Conservation (phyloP, 2,329 filamentous ascomycete species). For the Xylaria multiplex region DNA sequence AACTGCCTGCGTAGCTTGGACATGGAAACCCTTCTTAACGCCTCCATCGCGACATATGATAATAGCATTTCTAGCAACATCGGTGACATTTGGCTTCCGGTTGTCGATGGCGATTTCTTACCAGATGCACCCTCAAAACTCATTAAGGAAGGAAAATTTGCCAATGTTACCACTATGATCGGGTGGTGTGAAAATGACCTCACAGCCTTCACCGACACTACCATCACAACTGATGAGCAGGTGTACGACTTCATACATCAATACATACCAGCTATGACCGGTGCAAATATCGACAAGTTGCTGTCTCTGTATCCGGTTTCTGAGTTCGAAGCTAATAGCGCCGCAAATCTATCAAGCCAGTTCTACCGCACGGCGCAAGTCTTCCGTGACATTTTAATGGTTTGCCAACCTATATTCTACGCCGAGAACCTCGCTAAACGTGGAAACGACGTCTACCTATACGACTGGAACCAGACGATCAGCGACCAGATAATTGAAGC, state of each 20-base stretch:
- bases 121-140: slow-evolving; percentile 56
- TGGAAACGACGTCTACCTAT: slow-evolving; percentile 58
- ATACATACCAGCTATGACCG: slow-evolving; percentile 53
- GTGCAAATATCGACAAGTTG: slow-evolving; percentile 52
- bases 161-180: slow-evolving; percentile 54
- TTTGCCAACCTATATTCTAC: slow-evolving; percentile 34
- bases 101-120: slow-evolving; percentile 61
- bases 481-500: slow-evolving; percentile 55
- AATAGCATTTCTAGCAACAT: slow-evolving; percentile 57
- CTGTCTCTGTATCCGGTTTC: slow-evolving; percentile 60
- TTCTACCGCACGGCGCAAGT: slow-evolving; percentile 62
- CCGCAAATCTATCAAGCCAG: slow-evolving; percentile 55
- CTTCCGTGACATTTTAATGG: slow-evolving; percentile 58
- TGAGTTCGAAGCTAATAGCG: slow-evolving; percentile 55
- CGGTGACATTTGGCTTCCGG: slow-evolving; percentile 63
- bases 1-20: slow-evolving; percentile 58
- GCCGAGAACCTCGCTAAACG: slow-evolving; percentile 42
- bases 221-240: slow-evolving; percentile 53
- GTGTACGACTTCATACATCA: slow-evolving; percentile 53
- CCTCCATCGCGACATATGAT: slow-evolving; percentile 55
- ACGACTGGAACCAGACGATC: slow-evolving; percentile 65
- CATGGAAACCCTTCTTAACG: slow-evolving; percentile 55
- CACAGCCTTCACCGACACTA: slow-evolving; percentile 54
- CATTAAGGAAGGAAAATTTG: slow-evolving; percentile 53
- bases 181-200: slow-evolving; percentile 59